Conservation (phyloP, 495 filamentous ascomycete species). For the Trichocladium antarcticum region DNA sequence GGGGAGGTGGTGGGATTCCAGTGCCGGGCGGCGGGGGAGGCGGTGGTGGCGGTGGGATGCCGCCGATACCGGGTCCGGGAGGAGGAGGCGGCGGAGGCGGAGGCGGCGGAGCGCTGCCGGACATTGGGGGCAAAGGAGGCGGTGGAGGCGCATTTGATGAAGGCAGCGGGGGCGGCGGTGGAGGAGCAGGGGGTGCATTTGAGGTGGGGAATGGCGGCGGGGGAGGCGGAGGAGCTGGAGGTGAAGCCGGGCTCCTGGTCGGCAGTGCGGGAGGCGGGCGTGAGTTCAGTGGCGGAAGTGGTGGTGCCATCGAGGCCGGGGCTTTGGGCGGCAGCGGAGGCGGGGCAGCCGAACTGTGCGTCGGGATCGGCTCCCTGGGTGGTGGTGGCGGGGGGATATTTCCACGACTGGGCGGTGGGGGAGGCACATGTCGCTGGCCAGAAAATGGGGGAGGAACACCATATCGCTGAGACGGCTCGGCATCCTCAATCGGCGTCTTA, state of each 20-base stretch:
- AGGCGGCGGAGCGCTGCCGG: conserved; percentile 19
- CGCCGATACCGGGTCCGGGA: conserved; percentile 20
- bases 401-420: conserved; percentile 62
- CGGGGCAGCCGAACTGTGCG: conserved; percentile 30
- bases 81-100: conserved; percentile 34
- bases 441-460: conserved; percentile 76
- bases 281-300: conserved; percentile 42
- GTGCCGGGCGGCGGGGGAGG: conserved; percentile 49
- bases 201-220: conserved; percentile 34
- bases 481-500: conserved; percentile 67
- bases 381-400: conserved; percentile 58
- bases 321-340: conserved; percentile 67
- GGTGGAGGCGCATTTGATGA: conserved; percentile 19
- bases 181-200: conserved; percentile 28
- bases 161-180: conserved; percentile 25
- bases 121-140: background rate
- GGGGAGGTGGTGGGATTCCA: conserved; percentile 45
- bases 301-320: conserved; percentile 47
- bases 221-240: conserved; percentile 39
- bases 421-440: conserved; percentile 57
- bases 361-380: conserved; percentile 37
- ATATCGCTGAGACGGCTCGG: conserved; percentile 44
- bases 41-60: conserved; percentile 39
- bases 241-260: conserved; percentile 35
- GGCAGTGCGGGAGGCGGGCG: conserved; percentile 34